phyloP scores from a whole-genome alignment of 371 early-diverging fungal species.

The Syncephalastrum sp. region DNA sequence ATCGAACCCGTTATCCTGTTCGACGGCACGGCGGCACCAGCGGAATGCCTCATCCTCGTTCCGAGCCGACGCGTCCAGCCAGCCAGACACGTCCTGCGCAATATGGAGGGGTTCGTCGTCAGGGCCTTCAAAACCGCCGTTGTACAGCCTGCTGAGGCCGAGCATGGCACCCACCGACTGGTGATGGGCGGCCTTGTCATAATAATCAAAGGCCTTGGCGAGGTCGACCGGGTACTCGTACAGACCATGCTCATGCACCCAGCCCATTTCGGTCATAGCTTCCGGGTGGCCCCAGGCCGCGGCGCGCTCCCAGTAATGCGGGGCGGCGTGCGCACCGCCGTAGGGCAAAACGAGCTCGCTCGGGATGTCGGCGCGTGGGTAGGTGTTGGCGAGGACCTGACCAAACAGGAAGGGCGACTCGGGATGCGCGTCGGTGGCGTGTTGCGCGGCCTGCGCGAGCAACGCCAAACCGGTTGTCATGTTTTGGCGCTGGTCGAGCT shows the following conservation, averaged over 20 bases:
- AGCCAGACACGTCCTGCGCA: conserved; percentile 29
- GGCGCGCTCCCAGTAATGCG: conserved; percentile 19
- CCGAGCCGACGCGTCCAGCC: conserved; percentile 24
- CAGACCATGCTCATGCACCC: conserved; percentile 25
- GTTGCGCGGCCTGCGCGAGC: conserved; percentile 16
- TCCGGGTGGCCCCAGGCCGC: conserved; percentile 22
- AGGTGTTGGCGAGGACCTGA: conserved; percentile 18
- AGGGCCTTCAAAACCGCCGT: conserved; percentile 21
- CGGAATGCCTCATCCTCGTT: conserved; percentile 52
- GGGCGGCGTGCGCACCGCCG: conserved; percentile 15
- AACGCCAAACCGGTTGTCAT: conserved; percentile 13
- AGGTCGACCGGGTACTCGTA: conserved; percentile 19
- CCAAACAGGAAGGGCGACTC: conserved; percentile 22
- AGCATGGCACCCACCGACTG: conserved; percentile 21
- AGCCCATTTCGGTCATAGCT: conserved; percentile 23
- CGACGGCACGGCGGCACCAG: conserved; percentile 46
- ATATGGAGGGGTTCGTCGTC: conserved; percentile 11
- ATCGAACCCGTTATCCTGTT: conserved; percentile 17
- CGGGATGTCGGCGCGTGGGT: conserved; percentile 20
- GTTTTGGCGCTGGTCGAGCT: conserved; percentile 22
- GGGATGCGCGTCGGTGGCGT: conserved; percentile 11
- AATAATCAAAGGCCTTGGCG: conserved; percentile 20
- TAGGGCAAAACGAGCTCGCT: conserved; percentile 11
- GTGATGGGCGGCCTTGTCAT: conserved; percentile 18
- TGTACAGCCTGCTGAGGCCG: conserved; percentile 26